Percentiles rank a stretch among this genome's conserved stretches.
phyloP scores from a whole-genome alignment of 805 yeast genomes.

The Barnettozyma sucrosica region DNA sequence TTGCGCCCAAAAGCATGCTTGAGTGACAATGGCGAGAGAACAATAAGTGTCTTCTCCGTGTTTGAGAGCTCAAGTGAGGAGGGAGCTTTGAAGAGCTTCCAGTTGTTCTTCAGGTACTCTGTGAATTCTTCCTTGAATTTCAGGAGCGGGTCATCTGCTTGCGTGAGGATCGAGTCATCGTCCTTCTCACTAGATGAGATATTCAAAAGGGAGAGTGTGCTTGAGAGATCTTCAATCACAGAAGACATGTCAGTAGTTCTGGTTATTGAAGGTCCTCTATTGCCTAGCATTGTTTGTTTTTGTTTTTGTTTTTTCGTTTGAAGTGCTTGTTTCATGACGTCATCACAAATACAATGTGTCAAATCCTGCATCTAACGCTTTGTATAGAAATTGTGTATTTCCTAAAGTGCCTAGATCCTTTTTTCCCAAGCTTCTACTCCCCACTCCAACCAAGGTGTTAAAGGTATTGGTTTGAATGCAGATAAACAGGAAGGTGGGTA shows the following conservation, averaged over 20 bases:
- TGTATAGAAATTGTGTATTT: no score
- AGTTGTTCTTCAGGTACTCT: constrained; percentile 35
- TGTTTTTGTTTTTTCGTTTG: not conserved
- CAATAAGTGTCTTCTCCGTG: constrained; percentile 47
- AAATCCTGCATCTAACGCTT: no score
- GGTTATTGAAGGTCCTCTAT: not conserved
- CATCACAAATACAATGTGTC: not conserved
- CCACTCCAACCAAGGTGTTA: no score
- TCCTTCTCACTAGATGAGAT: constrained; percentile 9
- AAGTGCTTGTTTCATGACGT: not conserved
- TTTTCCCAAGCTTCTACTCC: no score
- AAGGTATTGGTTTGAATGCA: no score
- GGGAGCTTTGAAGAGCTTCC: constrained; percentile 26
- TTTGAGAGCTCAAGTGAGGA: constrained; percentile 32
- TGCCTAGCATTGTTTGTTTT: not conserved
- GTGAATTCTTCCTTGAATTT: constrained; percentile 39
- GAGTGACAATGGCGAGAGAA: constrained; percentile 64
- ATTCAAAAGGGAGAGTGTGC: constrained; percentile 17
- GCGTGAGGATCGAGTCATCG: not conserved
- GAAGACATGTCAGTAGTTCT: not conserved
- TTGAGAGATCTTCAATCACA: constrained; percentile 15
- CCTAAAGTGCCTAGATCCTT: no score
- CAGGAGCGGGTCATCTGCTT: constrained; percentile 27
- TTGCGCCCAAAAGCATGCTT: constrained; percentile 68
- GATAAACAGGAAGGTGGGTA: no score